Conservation (phyloP, 2,329 filamentous ascomycete genomes). For the Tolypocladium nubicola region DNA sequence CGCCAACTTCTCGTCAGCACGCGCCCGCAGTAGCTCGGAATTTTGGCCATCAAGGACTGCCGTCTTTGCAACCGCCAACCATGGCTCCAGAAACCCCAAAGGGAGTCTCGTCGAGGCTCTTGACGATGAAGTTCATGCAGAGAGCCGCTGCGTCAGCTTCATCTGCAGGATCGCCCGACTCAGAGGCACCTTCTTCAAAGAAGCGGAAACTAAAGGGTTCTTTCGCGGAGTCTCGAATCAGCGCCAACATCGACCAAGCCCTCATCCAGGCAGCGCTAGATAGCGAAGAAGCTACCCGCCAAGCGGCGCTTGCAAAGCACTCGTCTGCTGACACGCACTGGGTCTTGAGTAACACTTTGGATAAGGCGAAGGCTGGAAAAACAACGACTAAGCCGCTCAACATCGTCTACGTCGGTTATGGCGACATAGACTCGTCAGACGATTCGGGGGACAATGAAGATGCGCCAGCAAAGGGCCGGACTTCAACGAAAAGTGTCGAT, state of each 20-base stretch:
- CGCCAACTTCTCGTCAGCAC: not conserved
- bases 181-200: slow-evolving; percentile 47
- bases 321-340: slow-evolving; percentile 63
- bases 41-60: not conserved
- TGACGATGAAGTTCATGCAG: slow-evolving; percentile 98
- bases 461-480: slow-evolving; percentile 20
- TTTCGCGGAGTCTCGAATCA: slow-evolving; percentile 24
- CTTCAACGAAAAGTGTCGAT: slow-evolving; percentile 21
- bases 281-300: slow-evolving; percentile 55
- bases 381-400: slow-evolving; percentile 30
- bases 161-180: slow-evolving; percentile 31
- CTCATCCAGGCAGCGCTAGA: slow-evolving; percentile 54
- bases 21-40: not conserved
- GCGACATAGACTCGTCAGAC: slow-evolving; percentile 34
- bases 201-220: slow-evolving; percentile 42
- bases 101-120: slow-evolving; percentile 74
- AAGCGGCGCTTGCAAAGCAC: slow-evolving; percentile 49
- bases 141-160: slow-evolving; percentile 58
- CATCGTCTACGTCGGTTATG: slow-evolving; percentile 49
- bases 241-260: slow-evolving; percentile 39
- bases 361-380: slow-evolving; percentile 13
- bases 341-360: slow-evolving; percentile 48
- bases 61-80: not conserved
- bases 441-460: slow-evolving; percentile 25
- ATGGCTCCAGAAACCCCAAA: slow-evolving; percentile 46